Percentiles rank a stretch among this genome's conserved stretches.
phyloP scores from a whole-genome alignment of 345 rosid species.

The Linum trigynum region DNA sequence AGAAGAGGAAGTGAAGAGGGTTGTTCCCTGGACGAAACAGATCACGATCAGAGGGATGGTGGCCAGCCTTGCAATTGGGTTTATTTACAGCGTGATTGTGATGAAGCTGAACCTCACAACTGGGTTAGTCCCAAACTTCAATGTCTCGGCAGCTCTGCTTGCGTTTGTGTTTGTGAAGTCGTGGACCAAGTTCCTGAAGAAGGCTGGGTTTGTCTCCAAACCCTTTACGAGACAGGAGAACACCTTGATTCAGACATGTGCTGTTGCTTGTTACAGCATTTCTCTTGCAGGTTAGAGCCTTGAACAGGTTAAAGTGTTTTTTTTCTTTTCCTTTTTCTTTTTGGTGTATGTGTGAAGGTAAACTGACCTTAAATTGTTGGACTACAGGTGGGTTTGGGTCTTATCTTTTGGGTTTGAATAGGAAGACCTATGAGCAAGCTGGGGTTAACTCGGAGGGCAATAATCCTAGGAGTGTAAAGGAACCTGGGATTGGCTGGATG shows the following conservation, averaged over 20 bases:
- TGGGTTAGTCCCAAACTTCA: conserved; percentile 88
- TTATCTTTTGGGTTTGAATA: conserved; percentile 66
- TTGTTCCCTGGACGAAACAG: conserved; percentile 73
- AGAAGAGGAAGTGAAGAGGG: conserved; percentile 36
- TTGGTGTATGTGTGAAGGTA: not conserved
- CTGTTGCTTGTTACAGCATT: conserved; percentile 89
- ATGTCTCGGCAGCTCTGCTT: conserved; percentile 88
- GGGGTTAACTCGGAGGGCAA: conserved; percentile 63
- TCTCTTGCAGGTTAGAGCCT: conserved; percentile 59
- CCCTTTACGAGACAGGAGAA: conserved; percentile 95
- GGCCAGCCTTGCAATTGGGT: conserved; percentile 61
- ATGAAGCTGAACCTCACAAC: conserved; percentile 86
- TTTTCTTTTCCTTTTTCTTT: not conserved
- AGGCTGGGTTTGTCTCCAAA: conserved; percentile 49
- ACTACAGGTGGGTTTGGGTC: conserved; percentile 89
- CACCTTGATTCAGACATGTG: conserved; percentile 83
- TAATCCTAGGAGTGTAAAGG: conserved; percentile 54
- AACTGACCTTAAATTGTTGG: conserved; percentile 3
- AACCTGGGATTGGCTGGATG: conserved; percentile 91
- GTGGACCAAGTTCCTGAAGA: conserved; percentile 73
- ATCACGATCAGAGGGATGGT: conserved; percentile 67
- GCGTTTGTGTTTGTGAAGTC: conserved; percentile 64
- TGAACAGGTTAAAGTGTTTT: not conserved
- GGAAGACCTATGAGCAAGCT: conserved; percentile 54
- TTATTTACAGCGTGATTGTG: conserved; percentile 78